Percentiles rank a stretch among this genome's conserved stretches.
phyloP scores from a whole-genome alignment of 1,284 basidiomycete genomes.

The Rhodotorula sp. region DNA sequence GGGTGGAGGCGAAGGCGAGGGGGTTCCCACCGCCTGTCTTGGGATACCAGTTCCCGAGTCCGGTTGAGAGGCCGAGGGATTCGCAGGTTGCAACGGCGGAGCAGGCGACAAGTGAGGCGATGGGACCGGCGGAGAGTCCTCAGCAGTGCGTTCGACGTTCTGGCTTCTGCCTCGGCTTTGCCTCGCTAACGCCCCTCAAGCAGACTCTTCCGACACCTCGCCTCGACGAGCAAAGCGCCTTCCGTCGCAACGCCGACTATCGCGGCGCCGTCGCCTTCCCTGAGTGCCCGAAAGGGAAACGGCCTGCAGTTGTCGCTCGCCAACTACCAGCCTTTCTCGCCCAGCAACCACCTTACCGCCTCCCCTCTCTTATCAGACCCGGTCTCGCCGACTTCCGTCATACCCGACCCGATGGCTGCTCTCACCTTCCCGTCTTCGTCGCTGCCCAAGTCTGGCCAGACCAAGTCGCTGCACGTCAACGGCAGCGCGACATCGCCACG shows the following conservation, averaged over 20 bases:
- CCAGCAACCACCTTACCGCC: neutral
- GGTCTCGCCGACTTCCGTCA: slow-evolving; percentile 23
- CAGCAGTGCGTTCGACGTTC: no score
- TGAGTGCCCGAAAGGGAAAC: neutral
- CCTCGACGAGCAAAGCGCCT: neutral
- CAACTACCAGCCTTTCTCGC: slow-evolving; percentile 7
- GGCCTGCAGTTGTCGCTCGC: slow-evolving; percentile 20
- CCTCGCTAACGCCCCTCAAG: neutral
- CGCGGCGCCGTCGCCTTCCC: neutral
- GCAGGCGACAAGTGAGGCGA: neutral
- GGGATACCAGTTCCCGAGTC: slow-evolving; percentile 27
- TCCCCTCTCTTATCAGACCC: slow-evolving; percentile 19
- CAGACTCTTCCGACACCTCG: neutral
- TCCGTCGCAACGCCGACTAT: neutral
- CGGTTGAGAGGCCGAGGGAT: slow-evolving; percentile 3
- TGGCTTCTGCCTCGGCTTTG: neutral
- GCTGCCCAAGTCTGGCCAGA: neutral
- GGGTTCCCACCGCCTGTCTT: slow-evolving; percentile 26
- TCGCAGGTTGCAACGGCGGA: neutral
- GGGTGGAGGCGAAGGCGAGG: slow-evolving; percentile 15
- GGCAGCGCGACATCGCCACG: neutral
- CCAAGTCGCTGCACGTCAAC: neutral
- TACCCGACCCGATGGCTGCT: slow-evolving; percentile 22
- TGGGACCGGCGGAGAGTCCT: neutral
- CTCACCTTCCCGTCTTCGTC: slow-evolving; percentile 3